A percentile compares a stretch with the other conserved stretches of the same genome.
phyloP scores from a whole-genome alignment of 2,329 filamentous ascomycete species.

The Myriangium duriaei region DNA sequence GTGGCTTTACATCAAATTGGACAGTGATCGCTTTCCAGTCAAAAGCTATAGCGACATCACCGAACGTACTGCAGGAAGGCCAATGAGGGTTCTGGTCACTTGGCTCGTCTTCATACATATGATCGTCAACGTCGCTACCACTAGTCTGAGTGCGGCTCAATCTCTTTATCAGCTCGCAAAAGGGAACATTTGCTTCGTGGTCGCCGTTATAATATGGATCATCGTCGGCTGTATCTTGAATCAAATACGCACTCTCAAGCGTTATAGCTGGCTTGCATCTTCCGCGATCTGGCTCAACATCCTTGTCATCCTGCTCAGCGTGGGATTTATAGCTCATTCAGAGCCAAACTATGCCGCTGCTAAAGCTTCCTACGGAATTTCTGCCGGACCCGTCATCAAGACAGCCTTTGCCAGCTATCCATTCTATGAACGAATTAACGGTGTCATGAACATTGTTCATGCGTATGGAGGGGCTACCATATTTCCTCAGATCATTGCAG shows the following conservation, averaged over 20 bases:
- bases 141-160: too few species aligned
- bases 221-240: slow-evolving; percentile 5
- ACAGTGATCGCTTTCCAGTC: slow-evolving; percentile 28
- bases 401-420: too few species aligned
- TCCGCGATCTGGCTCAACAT: slow-evolving; percentile 8
- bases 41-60: slow-evolving; percentile 37
- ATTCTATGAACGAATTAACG: slow-evolving; percentile 14
- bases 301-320: slow-evolving; percentile 7
- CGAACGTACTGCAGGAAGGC: too few species aligned
- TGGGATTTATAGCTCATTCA: slow-evolving; percentile 8
- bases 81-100: too few species aligned
- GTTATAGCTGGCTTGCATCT: slow-evolving; percentile 7
- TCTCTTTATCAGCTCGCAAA: too few species aligned
- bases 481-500: slow-evolving; percentile 23
- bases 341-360: slow-evolving; percentile 9
- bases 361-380: too few species aligned
- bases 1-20: too few species aligned
- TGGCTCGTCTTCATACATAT: too few species aligned
- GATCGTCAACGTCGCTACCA: too few species aligned
- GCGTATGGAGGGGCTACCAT: slow-evolving; percentile 21
- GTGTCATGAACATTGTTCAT: slow-evolving; percentile 20
- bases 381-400: too few species aligned
- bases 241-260: slow-evolving; percentile 7
- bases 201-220: slow-evolving; percentile 5
- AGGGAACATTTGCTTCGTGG: too few species aligned